phyloP scores from a whole-genome alignment of 495 filamentous ascomycete genomes.

The Parathielavia appendiculata region DNA sequence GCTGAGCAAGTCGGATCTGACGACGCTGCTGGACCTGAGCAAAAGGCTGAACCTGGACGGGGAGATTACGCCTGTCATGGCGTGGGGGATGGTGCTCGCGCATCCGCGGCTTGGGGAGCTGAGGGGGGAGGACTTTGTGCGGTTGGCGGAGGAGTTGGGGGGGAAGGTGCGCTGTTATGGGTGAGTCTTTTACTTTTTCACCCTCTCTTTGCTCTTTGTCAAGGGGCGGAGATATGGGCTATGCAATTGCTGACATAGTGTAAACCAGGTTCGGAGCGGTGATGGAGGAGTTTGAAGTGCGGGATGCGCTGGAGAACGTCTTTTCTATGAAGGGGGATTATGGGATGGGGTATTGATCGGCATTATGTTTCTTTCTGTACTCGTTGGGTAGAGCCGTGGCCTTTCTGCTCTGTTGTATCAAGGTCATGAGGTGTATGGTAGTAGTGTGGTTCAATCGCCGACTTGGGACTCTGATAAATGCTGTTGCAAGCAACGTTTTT shows the following conservation, averaged over 20 bases:
- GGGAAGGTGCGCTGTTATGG: constrained; percentile 89
- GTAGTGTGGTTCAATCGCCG: no score
- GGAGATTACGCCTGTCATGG: constrained; percentile 96
- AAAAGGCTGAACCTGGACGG: constrained; percentile 78
- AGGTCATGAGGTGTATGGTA: no score
- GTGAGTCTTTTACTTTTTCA: constrained; percentile 48
- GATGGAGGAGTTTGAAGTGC: constrained; percentile 86
- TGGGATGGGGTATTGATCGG: constrained; percentile 31
- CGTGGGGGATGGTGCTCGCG: constrained; percentile 72
- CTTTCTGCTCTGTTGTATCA: no score
- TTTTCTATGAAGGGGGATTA: constrained; percentile 58
- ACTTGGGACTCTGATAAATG: no score
- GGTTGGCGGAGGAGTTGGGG: constrained; percentile 65
- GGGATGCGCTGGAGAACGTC: constrained; percentile 73
- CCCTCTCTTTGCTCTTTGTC: not conserved
- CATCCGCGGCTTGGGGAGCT: constrained; percentile 64
- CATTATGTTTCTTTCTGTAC: not conserved
- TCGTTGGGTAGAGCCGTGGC: no score
- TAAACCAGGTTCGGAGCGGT: constrained; percentile 67
- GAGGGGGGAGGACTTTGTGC: constrained; percentile 62
- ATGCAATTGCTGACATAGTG: not conserved
- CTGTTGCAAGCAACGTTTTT: no score
- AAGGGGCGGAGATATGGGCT: not conserved
- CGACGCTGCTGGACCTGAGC: constrained; percentile 78
- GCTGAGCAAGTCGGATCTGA: constrained; percentile 66